Evolutionary conservation across 2,329 filamentous ascomycete genomes (phyloP), one percentile per base, ranked within the genome.

Genomic region (Huntiella abstrusa): DNA sequence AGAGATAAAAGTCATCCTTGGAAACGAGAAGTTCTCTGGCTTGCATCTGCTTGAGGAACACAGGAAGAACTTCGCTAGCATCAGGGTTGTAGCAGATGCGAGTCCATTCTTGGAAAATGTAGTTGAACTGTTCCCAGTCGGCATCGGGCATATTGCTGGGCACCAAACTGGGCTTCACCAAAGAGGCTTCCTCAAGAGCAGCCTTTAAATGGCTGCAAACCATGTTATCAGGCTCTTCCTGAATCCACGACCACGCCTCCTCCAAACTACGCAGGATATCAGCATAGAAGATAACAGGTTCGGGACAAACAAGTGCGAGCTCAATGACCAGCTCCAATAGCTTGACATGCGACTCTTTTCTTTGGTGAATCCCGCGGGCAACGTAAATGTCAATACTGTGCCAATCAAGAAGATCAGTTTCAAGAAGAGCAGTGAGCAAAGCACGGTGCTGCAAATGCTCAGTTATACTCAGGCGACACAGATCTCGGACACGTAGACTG

Each of bases 51-150:
- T 81, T 77, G 40, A 95, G 73, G 60, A 96, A 96, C 1, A 83
- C 74, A 4, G 72, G 65, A 0, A 79, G 73, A 56, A 80, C 82
- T 51, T 85, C 80, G 3, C 80, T 77, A 3, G 80, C 75, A 53
- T 79, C 76, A n/a, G 77, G 72, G 54, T 85, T 83, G 60, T 81
- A 81, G 63, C 72, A 80, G 5, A 95, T 71, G 50, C 80, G 77
- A 22, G 88, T 74, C 91, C 91, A 98, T 63, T 98, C 91, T 38
- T 88, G 86, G 56, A 98, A 95, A 15, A 95, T 72, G 58, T 98
- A 96, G 54, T 92, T 85, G 62, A 93, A 76, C 59, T 95, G 85
- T 51, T 93, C 84, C 53, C 78, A 78, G 43, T 75, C 70, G 48
- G 79, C 73, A 16, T 70, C 74, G 28, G 68, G 69, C 60, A 46